A percentile compares a stretch with the other conserved stretches of the same genome.
Conservation (phyloP, 805 yeast species). For the Cyberlindnera maritima region DNA sequence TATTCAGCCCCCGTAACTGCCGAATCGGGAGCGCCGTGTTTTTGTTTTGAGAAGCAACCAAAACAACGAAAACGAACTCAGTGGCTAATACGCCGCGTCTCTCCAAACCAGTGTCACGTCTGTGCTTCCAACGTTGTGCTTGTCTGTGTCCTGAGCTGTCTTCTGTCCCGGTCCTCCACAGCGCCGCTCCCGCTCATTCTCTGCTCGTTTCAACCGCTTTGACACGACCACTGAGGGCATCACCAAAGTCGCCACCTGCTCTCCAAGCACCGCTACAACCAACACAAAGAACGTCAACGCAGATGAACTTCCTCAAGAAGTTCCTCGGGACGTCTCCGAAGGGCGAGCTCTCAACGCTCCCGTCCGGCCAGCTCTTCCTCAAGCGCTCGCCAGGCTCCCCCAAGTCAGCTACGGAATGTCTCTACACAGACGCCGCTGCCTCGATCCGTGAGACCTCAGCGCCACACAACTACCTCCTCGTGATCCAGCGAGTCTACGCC, state of each 20-base stretch:
- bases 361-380: conserved; percentile 76
- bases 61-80: not conserved
- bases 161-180: not conserved
- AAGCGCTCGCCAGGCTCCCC: conserved; percentile 78
- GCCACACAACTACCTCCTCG: conserved; percentile 66
- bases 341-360: conserved; percentile 64
- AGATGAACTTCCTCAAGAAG: conserved; percentile 72
- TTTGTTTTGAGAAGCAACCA: conserved; percentile 1
- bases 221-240: no score
- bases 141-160: not conserved
- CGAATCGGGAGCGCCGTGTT: conserved; percentile 7
- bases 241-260: not conserved
- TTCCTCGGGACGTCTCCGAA: conserved; percentile 55
- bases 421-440: conserved; percentile 78
- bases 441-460: conserved; percentile 65
- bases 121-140: no score
- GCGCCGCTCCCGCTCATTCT: no score
- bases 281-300: no score
- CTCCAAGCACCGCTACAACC: not conserved
- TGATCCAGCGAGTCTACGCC: conserved; percentile 62
- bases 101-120: not conserved
- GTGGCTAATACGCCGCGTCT: not conserved
- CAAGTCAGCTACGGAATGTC: conserved; percentile 80
- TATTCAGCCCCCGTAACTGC: conserved; percentile 7
- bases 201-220: no score